Conservation (phyloP, 164 flowering plant genomes). For the Akebia trifoliata region DNA sequence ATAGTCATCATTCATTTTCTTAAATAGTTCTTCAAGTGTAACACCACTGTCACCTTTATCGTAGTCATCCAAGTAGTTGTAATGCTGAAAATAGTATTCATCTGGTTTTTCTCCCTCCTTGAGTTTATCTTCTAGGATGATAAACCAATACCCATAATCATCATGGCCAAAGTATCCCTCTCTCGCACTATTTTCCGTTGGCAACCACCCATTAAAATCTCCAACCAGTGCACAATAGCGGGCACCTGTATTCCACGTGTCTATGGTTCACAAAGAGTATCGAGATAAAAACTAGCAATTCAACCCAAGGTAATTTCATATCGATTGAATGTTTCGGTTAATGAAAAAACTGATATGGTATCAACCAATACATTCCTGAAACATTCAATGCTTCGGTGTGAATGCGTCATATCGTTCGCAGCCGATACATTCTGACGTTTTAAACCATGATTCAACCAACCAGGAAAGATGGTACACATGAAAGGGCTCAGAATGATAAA, state of each 20-base stretch:
- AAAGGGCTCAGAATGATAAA: too few species aligned
- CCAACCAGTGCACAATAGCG: slow-evolving; percentile 90
- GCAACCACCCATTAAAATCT: slow-evolving; percentile 94
- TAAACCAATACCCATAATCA: slow-evolving; percentile 92
- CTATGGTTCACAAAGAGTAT: slow-evolving; percentile 4
- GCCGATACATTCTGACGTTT: too few species aligned
- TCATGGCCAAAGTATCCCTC: slow-evolving; percentile 84
- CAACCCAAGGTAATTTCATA: too few species aligned
- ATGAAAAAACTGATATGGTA: too few species aligned
- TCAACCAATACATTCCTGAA: too few species aligned
- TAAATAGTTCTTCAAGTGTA: slow-evolving; percentile 56
- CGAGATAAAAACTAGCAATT: neutral
- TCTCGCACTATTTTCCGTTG: slow-evolving; percentile 79
- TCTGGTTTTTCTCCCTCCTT: slow-evolving; percentile 81
- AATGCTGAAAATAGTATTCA: slow-evolving; percentile 79
- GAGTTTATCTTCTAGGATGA: slow-evolving; percentile 83
- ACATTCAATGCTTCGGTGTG: too few species aligned
- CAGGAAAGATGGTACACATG: too few species aligned
- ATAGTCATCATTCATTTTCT: slow-evolving; percentile 77
- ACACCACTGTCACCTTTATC: slow-evolving; percentile 93
- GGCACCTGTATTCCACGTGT: slow-evolving; percentile 51
- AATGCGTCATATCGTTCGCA: too few species aligned
- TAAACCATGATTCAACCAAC: too few species aligned
- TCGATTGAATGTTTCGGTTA: too few species aligned
- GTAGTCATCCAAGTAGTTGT: slow-evolving; percentile 86